These are phyloP conservation scores for Akanthomyces uredinophilus DNA, from an alignment of 2,329 filamentous ascomycete genomes.

Conservation along the genomic window DNA sequence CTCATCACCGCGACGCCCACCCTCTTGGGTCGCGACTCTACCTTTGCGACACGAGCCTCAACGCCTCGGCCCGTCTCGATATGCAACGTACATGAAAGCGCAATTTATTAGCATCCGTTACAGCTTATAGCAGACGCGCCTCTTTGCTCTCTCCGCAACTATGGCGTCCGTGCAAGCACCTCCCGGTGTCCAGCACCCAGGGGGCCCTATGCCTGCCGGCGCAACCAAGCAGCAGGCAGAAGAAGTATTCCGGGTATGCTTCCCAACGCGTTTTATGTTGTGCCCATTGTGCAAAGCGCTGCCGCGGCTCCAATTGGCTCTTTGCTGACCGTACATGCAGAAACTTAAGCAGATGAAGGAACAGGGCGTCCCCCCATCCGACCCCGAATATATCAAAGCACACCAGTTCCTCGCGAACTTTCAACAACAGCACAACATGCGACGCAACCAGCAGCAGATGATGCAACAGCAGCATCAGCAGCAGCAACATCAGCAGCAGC, in stretches of 20 bases:
- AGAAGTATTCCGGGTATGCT: conserved; percentile 61
- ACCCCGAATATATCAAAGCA: conserved; percentile 83
- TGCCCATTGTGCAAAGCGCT: not conserved
- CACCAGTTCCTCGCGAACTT: conserved; percentile 70
- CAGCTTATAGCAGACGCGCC: conserved; percentile 22
- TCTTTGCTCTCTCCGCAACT: conserved; percentile 30
- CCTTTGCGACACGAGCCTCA: conserved; percentile 21
- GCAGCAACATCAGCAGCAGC: conserved; percentile 35
- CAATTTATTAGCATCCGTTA: conserved; percentile 20
- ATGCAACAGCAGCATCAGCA: conserved; percentile 36
- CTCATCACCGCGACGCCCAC: conserved; percentile 5
- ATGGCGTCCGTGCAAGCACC: conserved; percentile 80
- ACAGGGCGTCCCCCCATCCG: conserved; percentile 70
- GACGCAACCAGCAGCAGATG: conserved; percentile 41
- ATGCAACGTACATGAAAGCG: conserved; percentile 33
- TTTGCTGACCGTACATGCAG: conserved; percentile 39
- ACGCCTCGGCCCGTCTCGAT: conserved; percentile 26
- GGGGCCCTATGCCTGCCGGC: conserved; percentile 57
- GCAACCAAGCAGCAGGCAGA: conserved; percentile 74
- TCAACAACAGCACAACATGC: conserved; percentile 59
- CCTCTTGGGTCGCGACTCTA: conserved; percentile 5
- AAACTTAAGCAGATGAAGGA: conserved; percentile 88
- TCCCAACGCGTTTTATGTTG: conserved; percentile 12
- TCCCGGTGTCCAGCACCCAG: conserved; percentile 62
- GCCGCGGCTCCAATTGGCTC: not conserved